These are phyloP conservation scores for Trichophyton schoenleinii DNA, from an alignment of 2,329 filamentous ascomycete species.

Conservation along the genomic window DNA sequence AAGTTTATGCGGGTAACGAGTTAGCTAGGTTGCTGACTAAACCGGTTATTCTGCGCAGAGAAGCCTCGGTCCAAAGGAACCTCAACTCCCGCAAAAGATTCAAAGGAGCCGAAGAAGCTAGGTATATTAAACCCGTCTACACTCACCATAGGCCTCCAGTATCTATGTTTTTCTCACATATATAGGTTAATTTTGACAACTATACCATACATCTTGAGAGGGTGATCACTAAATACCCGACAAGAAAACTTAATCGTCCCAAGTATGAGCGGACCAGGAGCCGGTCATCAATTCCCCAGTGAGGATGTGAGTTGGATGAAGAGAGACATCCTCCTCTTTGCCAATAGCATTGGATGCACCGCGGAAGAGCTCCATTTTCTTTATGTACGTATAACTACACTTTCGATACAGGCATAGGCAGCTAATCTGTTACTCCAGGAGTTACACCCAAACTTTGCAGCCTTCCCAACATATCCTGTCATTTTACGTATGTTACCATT, in stretches of 20 bases:
- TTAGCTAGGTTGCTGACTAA: neutral
- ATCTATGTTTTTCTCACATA: neutral
- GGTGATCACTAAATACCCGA: neutral
- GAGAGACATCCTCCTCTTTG: conserved; percentile 80
- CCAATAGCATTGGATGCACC: conserved; percentile 73
- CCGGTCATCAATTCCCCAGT: conserved; percentile 67
- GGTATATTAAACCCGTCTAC: neutral
- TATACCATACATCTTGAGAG: neutral
- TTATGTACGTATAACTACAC: conserved; percentile 50
- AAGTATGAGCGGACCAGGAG: conserved; percentile 41
- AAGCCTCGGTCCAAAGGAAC: neutral
- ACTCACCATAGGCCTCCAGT: neutral
- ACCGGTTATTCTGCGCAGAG: neutral
- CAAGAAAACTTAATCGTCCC: neutral
- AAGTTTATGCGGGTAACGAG: neutral
- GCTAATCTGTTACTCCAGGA: conserved; percentile 34
- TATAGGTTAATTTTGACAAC: neutral
- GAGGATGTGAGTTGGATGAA: conserved; percentile 72
- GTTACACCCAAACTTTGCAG: conserved; percentile 70
- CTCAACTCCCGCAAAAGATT: neutral
- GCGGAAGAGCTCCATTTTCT: conserved; percentile 86
- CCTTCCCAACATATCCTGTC: conserved; percentile 80
- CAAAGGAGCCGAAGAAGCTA: neutral
- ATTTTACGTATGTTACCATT: conserved; percentile 51
- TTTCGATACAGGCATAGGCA: neutral